Percentiles rank a stretch among this genome's conserved stretches.
These are phyloP conservation scores for Scutellaria galericulata DNA, from an alignment of 257 asterid species.

Conservation along the genomic window DNA sequence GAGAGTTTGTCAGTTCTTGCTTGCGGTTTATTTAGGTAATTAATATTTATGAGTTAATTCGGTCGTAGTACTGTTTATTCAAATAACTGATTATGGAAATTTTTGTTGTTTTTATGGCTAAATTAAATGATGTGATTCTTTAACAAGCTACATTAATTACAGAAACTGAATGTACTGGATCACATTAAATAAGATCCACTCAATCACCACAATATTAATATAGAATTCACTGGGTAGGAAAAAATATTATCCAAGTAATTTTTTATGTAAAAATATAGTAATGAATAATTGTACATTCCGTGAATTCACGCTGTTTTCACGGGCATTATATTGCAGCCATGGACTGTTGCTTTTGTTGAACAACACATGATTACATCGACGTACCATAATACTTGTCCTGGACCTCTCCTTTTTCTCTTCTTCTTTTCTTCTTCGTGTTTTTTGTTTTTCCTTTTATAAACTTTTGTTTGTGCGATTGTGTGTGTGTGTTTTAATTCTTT, in stretches of 20 bases:
- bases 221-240: slow-evolving; percentile 11
- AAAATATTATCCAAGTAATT: too few relatives aligned
- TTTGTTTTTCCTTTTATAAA: not conserved
- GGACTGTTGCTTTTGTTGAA: slow-evolving; percentile 34
- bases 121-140: too few relatives aligned
- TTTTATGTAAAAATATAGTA: not conserved
- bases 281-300: slow-evolving; percentile 35
- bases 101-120: too few relatives aligned
- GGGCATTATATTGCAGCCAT: slow-evolving; percentile 46
- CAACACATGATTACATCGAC: slow-evolving; percentile 30
- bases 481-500: not conserved
- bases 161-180: too few relatives aligned
- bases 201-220: slow-evolving; percentile 12
- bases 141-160: too few relatives aligned
- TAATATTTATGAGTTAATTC: too few relatives aligned
- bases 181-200: not conserved
- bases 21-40: too few relatives aligned
- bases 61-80: too few relatives aligned
- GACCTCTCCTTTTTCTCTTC: not conserved
- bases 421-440: not conserved
- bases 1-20: too few relatives aligned
- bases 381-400: slow-evolving; percentile 9
- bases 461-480: not conserved
- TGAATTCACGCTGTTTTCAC: slow-evolving; percentile 48
- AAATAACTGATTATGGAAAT: too few relatives aligned